These are phyloP conservation scores for Apophysomyces elegans DNA, from an alignment of 371 early-diverging fungal species.

Conservation along the genomic window DNA sequence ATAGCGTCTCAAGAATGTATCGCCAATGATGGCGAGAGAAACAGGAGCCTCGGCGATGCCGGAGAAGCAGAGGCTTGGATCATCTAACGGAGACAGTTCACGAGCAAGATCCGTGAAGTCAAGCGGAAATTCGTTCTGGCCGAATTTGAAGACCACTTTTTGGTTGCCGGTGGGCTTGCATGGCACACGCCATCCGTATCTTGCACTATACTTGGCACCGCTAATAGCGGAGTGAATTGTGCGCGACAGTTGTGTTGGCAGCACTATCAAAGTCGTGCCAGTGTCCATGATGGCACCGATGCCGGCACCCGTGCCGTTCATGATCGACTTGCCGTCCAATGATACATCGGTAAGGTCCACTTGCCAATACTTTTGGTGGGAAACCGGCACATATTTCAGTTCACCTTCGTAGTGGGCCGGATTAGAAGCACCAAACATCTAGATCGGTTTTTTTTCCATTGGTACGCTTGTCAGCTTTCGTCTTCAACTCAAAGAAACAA, in stretches of 20 bases:
- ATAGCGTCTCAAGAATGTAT: constrained; percentile 38
- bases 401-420: constrained; percentile 45
- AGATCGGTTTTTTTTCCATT: not conserved
- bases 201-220: constrained; percentile 34
- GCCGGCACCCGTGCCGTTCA: not conserved
- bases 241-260: constrained; percentile 36
- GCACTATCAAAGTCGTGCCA: constrained; percentile 35
- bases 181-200: constrained; percentile 49
- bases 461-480: not conserved
- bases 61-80: constrained; percentile 35
- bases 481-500: not conserved
- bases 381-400: constrained; percentile 44
- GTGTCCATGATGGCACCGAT: constrained; percentile 43
- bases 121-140: constrained; percentile 23
- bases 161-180: constrained; percentile 22
- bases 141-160: constrained; percentile 21
- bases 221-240: constrained; percentile 47
- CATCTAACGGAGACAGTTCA: constrained; percentile 20
- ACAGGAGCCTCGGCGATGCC: constrained; percentile 39
- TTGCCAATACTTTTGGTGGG: constrained; percentile 56
- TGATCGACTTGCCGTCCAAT: constrained; percentile 23
- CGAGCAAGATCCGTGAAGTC: constrained; percentile 24
- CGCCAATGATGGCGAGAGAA: constrained; percentile 35
- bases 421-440: constrained; percentile 47
- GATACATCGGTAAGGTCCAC: constrained; percentile 44